Evolutionary conservation across 768 basidiomycete species (phyloP), one percentile per base, ranked within the genome.

Genomic region (Suillus paluster): DNA sequence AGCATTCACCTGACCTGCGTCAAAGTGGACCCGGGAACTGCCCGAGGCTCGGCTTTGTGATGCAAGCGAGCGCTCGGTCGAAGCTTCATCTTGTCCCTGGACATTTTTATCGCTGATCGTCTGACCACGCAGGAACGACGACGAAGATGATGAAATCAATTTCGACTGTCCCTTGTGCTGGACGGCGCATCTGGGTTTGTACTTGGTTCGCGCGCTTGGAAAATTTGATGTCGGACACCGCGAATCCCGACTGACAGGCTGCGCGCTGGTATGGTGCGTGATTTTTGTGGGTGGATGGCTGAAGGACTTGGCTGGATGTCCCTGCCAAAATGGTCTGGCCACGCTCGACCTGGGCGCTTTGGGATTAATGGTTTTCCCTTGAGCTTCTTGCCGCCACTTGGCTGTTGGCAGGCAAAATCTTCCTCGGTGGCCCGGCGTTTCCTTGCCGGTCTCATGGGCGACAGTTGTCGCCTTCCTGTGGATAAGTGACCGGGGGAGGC

Each of bases 381-480:
- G 1, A 33, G 11, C 30, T 50, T 77, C 62, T 80, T 78, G 55
- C 66, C 69, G 23, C 61, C 67, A 46, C 38, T 68, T 15, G 58
- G 58, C 66, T 68, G 69, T 61, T 64, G 55, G 21, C 58, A 63
- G 58, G 66, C 58, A 49, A 42, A 60, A 62, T 70, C 66, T 61
- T 38, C 67, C 39, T 69, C 71, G 41, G 75, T 71, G 38, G 70
- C 78, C 62, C 77, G 73, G 65, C 87, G 84, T 73, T 88, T 88
- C 66, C 69, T 79, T 25, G 81, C 74, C 30, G 67, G 71, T 64
- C 81, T 77, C 73, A 78, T 74, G 56, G 82, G 79, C 5, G 82
- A 79, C 57, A 69, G 19, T 33, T 58, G 6, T 50, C n/a, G 59
- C 63, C 67, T 38, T 66, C 63, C 67, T 69, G 68, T 71, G 34